phyloP scores from a whole-genome alignment of 2,329 filamentous ascomycete species.

The Alternaria sp. region DNA sequence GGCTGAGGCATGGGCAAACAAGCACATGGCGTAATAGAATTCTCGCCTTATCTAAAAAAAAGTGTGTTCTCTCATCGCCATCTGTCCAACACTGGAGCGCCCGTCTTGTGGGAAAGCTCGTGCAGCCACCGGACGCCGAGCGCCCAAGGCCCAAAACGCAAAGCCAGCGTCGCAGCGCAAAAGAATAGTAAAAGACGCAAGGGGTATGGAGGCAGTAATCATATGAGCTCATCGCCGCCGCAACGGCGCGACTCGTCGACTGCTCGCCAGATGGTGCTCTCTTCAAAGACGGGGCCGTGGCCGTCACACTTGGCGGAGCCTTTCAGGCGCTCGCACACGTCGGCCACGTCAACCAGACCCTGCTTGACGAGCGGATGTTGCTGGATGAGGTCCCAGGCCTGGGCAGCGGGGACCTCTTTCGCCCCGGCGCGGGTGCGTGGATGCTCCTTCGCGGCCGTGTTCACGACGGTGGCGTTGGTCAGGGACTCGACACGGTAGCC shows the following conservation, averaged over 20 bases:
- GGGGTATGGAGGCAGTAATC: constrained; percentile 17
- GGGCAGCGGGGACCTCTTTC: constrained; percentile 39
- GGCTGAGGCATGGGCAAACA: background rate
- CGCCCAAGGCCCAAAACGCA: constrained; percentile 3
- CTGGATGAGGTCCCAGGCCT: constrained; percentile 91
- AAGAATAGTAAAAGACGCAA: background rate
- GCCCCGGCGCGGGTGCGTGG: constrained; percentile 26
- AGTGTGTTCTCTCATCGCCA: background rate
- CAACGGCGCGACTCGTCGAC: constrained; percentile 80
- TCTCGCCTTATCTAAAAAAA: background rate
- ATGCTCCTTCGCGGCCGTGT: constrained; percentile 38
- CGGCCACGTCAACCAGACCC: constrained; percentile 79
- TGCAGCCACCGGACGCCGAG: constrained; percentile 4
- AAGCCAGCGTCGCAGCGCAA: background rate
- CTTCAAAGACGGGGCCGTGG: constrained; percentile 83
- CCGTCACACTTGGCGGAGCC: constrained; percentile 80
- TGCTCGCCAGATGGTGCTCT: constrained; percentile 72
- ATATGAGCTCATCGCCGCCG: constrained; percentile 79
- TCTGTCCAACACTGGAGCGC: background rate
- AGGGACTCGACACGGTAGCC: constrained; percentile 39
- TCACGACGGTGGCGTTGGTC: constrained; percentile 39
- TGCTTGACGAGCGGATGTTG: constrained; percentile 76
- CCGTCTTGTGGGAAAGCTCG: background rate
- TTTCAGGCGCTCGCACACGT: constrained; percentile 81
- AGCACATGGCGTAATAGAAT: background rate